phyloP scores from a whole-genome alignment of 1,284 basidiomycete genomes.

The Heterobasidion annosum region DNA sequence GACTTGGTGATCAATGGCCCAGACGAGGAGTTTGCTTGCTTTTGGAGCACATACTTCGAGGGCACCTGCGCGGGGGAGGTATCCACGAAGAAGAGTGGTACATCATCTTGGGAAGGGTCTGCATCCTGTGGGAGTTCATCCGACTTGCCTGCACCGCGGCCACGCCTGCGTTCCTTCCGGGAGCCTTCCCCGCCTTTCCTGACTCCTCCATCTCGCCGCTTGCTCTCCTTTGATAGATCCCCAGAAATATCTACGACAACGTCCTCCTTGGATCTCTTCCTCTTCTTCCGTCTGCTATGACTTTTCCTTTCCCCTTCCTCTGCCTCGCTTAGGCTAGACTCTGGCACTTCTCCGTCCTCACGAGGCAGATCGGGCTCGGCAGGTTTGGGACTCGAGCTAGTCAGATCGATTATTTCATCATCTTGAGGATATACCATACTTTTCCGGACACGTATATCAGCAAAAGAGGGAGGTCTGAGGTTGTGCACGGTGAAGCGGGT shows the following conservation, averaged over 20 bases:
- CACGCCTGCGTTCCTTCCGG: not conserved
- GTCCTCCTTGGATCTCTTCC: slow-evolving; percentile 2
- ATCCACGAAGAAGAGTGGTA: slow-evolving; percentile 47
- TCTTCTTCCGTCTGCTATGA: slow-evolving; percentile 6
- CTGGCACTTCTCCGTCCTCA: not conserved
- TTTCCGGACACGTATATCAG: not conserved
- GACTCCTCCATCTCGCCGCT: too few species aligned
- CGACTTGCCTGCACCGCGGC: slow-evolving; percentile 1
- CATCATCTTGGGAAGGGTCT: slow-evolving; percentile 7
- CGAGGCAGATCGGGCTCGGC: not conserved
- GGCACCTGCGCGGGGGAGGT: slow-evolving; percentile 25
- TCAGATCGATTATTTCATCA: slow-evolving; percentile 27
- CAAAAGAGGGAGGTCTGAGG: too few species aligned
- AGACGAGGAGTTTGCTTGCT: not conserved
- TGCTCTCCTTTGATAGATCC: not conserved
- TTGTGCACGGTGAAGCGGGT: too few species aligned
- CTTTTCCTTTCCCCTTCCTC: slow-evolving; percentile 1
- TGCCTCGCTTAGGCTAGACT: not conserved
- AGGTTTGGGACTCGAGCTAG: slow-evolving; percentile 10
- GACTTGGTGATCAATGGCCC: not conserved
- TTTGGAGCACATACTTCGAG: slow-evolving; percentile 5
- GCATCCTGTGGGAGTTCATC: not conserved
- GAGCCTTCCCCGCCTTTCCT: slow-evolving; percentile 6
- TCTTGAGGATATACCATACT: not conserved
- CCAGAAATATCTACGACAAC: not conserved